phyloP scores from a whole-genome alignment of 139 green algal genomes.

The Nannochloris sp. region DNA sequence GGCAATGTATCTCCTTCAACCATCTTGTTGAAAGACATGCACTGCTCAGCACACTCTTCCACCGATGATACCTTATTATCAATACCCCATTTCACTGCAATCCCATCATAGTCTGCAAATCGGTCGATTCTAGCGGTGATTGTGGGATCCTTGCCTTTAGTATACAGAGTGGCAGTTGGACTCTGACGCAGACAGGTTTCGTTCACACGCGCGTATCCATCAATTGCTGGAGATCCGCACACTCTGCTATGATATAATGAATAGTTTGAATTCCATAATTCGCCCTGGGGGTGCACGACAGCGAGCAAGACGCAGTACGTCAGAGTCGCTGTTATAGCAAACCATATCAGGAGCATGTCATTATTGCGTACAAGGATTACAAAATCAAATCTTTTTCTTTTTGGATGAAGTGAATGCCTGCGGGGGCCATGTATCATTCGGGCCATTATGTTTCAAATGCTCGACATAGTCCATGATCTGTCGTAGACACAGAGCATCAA shows the following conservation, averaged over 20 bases:
- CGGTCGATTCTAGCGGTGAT: constrained; percentile 27
- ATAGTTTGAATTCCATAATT: background rate
- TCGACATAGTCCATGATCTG: constrained; percentile 28
- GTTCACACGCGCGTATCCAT: constrained; percentile 62
- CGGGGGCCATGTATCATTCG: background rate
- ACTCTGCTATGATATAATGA: background rate
- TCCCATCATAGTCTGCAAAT: constrained; percentile 52
- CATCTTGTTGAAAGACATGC: constrained; percentile 28
- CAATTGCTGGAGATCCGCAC: constrained; percentile 53
- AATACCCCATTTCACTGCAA: constrained; percentile 71
- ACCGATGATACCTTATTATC: constrained; percentile 48
- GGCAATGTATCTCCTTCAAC: constrained; percentile 35
- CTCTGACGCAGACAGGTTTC: constrained; percentile 40
- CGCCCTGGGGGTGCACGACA: background rate
- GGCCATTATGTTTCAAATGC: background rate
- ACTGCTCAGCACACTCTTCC: constrained; percentile 56
- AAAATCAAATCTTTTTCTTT: background rate
- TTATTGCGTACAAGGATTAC: background rate
- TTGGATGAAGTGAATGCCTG: background rate
- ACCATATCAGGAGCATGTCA: no score
- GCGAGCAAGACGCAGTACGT: no score
- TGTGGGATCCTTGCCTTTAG: background rate
- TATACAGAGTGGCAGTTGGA: constrained; percentile 35
- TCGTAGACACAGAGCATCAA: constrained; percentile 44
- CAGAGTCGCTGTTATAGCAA: no score